A percentile compares a stretch with the other conserved stretches of the same genome.
phyloP scores from a whole-genome alignment of 805 yeast genomes.

The Wickerhamomyces alni region DNA sequence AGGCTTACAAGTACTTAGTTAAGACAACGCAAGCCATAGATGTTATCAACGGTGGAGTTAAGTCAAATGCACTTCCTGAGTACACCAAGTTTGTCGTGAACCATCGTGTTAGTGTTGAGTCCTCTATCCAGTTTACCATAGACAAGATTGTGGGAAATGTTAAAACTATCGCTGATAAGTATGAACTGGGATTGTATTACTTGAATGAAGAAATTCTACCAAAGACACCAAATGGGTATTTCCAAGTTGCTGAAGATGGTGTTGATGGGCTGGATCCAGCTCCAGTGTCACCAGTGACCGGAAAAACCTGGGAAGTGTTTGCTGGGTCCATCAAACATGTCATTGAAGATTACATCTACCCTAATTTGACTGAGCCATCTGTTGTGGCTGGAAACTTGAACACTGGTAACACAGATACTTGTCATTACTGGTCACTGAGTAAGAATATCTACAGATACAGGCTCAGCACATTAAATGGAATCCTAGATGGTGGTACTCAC shows the following conservation, averaged over 20 bases:
- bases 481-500: constrained; percentile 37
- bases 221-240: constrained; percentile 33
- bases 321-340: constrained; percentile 60
- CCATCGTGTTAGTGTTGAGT: constrained; percentile 51
- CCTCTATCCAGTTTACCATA: constrained; percentile 26
- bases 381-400: constrained; percentile 53
- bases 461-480: background rate
- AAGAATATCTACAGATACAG: constrained; percentile 49
- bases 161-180: constrained; percentile 33
- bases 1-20: constrained; percentile 21
- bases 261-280: constrained; percentile 39
- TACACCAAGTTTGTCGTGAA: constrained; percentile 36
- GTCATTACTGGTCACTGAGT: constrained; percentile 56
- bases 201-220: background rate
- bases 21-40: constrained; percentile 39
- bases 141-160: constrained; percentile 31
- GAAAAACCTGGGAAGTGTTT: constrained; percentile 46
- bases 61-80: constrained; percentile 66
- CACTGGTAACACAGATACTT: constrained; percentile 71
- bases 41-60: constrained; percentile 56
- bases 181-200: constrained; percentile 26
- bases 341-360: constrained; percentile 39
- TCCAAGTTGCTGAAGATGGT: constrained; percentile 21
- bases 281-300: constrained; percentile 42
- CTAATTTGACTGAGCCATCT: constrained; percentile 1